Percentiles rank a stretch among this genome's conserved stretches.
phyloP scores from a whole-genome alignment of 352 stramenopile species.

The Vaucheria bursata region DNA sequence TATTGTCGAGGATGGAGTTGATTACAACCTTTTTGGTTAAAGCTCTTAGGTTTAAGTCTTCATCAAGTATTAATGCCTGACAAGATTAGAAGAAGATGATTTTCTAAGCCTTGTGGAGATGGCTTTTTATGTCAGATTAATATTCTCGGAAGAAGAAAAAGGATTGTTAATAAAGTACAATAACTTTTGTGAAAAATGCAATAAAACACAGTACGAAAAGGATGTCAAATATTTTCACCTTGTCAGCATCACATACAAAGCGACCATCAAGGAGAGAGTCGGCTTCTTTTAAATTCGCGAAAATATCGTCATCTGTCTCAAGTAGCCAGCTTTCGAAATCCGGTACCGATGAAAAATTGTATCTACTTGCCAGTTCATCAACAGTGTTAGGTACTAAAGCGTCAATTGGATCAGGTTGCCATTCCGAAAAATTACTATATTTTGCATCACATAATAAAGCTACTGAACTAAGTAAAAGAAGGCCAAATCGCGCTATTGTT shows the following conservation, averaged over 20 bases:
- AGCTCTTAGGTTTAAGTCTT: too few species aligned
- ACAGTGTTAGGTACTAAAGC: neutral
- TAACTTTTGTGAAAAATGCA: too few species aligned
- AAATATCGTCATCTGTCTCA: neutral
- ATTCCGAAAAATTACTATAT: neutral
- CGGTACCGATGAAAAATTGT: neutral
- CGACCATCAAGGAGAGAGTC: neutral
- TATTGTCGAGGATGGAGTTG: too few species aligned
- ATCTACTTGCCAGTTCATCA: neutral
- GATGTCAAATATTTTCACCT: neutral
- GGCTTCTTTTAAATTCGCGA: neutral
- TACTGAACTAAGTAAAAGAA: neutral
- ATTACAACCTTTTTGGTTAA: too few species aligned
- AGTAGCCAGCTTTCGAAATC: neutral
- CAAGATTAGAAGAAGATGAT: too few species aligned
- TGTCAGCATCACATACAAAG: conserved; percentile 6
- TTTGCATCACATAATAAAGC: neutral
- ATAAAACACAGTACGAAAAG: too few species aligned
- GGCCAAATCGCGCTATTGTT: too few species aligned
- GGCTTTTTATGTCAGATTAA: too few species aligned
- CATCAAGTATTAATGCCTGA: too few species aligned
- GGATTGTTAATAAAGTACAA: too few species aligned
- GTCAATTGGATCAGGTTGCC: neutral
- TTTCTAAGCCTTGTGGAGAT: too few species aligned
- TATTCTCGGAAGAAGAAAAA: too few species aligned